Percentiles rank a stretch among this genome's conserved stretches.
Evolutionary conservation across 257 asterid genomes (phyloP).

Genomic region (Ilex asprella): DNA sequence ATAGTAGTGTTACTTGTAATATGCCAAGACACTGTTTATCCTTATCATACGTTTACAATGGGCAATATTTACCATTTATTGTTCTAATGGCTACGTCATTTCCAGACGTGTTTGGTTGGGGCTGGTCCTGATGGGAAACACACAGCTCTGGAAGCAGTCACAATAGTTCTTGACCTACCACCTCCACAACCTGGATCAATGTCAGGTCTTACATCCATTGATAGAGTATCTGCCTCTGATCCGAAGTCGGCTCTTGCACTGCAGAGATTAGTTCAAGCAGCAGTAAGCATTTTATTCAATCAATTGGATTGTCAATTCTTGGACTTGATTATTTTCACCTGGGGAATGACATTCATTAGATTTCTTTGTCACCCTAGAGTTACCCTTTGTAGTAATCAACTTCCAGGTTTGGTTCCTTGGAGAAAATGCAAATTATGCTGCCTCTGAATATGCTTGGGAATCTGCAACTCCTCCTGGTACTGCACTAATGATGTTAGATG

Average conservation of each 20-base stretch:
- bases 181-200: conserved; percentile 96
- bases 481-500: conserved; percentile 98
- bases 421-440: conserved; percentile 99
- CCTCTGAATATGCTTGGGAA: conserved; percentile 99
- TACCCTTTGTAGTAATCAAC: conserved; percentile 15
- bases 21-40: too few species aligned
- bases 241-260: conserved; percentile 96
- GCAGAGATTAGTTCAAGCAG: conserved; percentile 98
- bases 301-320: conserved; percentile 7
- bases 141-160: conserved; percentile 97
- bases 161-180: conserved; percentile 95
- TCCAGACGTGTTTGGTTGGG: conserved; percentile 96
- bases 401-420: conserved; percentile 98
- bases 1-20: too few species aligned
- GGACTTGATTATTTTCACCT: conserved; percentile 3
- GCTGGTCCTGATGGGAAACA: conserved; percentile 99
- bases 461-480: conserved; percentile 99
- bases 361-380: conserved; percentile 1
- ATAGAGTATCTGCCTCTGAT: conserved; percentile 90
- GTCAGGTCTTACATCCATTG: conserved; percentile 70
- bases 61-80: conserved; percentile 9
- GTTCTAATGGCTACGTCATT: conserved; percentile 17
- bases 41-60: too few species aligned
- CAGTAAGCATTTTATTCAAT: conserved; percentile 48
- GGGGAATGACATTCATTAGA: conserved; percentile 1